These are phyloP conservation scores for Lunularia cruciata DNA, from an alignment of 225 moss, liverwort and hornwort species.

Conservation along the genomic window DNA sequence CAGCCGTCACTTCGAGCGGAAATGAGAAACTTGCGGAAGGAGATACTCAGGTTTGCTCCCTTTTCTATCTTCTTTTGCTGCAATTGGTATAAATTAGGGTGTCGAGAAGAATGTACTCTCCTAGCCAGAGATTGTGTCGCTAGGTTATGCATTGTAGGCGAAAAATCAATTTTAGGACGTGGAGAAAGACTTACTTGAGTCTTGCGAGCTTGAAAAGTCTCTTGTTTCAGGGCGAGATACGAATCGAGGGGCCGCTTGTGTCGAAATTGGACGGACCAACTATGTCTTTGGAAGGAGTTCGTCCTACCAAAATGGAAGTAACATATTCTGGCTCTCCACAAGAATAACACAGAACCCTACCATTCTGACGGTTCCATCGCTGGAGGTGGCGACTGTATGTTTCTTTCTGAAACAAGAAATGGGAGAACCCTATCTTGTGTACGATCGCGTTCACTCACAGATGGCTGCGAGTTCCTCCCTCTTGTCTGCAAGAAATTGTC, in stretches of 20 bases:
- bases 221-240: not conserved
- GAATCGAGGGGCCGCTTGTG: not conserved
- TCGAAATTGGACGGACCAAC: not conserved
- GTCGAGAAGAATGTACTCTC: slow-evolving; percentile 11
- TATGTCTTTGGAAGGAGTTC: not conserved
- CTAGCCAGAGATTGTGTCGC: not conserved
- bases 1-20: slow-evolving; percentile 1
- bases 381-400: not conserved
- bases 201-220: not conserved
- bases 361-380: not conserved
- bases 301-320: not conserved
- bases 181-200: not conserved
- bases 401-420: not conserved
- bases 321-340: not conserved
- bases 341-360: slow-evolving; percentile 6
- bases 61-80: not conserved
- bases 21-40: slow-evolving; percentile 13
- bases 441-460: not conserved
- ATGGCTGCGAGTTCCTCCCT: no score
- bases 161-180: not conserved
- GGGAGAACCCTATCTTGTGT: not conserved
- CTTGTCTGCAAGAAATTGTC: slow-evolving; percentile 5
- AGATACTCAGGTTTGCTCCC: slow-evolving; percentile 40
- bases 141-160: slow-evolving; percentile 11
- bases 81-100: slow-evolving; percentile 14